phyloP scores from a whole-genome alignment of 495 filamentous ascomycete genomes.

The Chaetomium fimeti region DNA sequence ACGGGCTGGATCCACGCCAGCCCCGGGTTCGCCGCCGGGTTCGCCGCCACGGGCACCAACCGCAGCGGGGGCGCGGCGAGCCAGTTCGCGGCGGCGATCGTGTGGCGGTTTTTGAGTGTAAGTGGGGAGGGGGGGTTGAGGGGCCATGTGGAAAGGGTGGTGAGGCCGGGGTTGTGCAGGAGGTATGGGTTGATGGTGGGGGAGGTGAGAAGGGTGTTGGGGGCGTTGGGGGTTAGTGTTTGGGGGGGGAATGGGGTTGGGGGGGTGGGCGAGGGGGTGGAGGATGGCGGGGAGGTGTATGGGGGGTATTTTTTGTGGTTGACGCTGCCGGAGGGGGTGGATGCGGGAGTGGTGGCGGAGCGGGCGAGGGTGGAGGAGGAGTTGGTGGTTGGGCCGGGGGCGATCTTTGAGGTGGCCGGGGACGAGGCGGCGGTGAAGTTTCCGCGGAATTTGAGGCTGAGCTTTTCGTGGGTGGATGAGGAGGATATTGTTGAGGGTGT shows the following conservation, averaged over 20 bases:
- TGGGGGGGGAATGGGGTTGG: conserved; percentile 17
- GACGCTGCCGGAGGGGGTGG: conserved; percentile 50
- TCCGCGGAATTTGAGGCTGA: conserved; percentile 58
- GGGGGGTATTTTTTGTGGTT: conserved; percentile 88
- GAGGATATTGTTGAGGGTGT: conserved; percentile 68
- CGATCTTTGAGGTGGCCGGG: conserved; percentile 64
- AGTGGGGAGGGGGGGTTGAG: conserved; percentile 42
- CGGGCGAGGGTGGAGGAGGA: conserved; percentile 56
- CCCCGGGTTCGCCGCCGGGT: conserved; percentile 61
- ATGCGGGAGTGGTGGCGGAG: conserved; percentile 55
- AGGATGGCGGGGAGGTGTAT: conserved; percentile 35
- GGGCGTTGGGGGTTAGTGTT: conserved; percentile 57
- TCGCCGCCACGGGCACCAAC: conserved; percentile 67
- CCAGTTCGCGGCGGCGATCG: conserved; percentile 65
- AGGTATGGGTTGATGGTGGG: conserved; percentile 55
- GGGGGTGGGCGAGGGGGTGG: not conserved
- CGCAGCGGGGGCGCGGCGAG: conserved; percentile 74
- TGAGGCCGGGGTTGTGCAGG: conserved; percentile 55
- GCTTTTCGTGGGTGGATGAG: conserved; percentile 74
- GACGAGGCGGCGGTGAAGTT: conserved; percentile 54
- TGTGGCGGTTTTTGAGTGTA: conserved; percentile 57
- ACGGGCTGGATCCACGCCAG: conserved; percentile 82
- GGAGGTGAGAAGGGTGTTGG: conserved; percentile 56
- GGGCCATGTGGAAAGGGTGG: conserved; percentile 36
- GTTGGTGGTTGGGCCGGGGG: conserved; percentile 61